Base-by-base conservation (phyloP, 2,329 filamentous ascomycete species). In the Penicillium vulpinum region DNA sequence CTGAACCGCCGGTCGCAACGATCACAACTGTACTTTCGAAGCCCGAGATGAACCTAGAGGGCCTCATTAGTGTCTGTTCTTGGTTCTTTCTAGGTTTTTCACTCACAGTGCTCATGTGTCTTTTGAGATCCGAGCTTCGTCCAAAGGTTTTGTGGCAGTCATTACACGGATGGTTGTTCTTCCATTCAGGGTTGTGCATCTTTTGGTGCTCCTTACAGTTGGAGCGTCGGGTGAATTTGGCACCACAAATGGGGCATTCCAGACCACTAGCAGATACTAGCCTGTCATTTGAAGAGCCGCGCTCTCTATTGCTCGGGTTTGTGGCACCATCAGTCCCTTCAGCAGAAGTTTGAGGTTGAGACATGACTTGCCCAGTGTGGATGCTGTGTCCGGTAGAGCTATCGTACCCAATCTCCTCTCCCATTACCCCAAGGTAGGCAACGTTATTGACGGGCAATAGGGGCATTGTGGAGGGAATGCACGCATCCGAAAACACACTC, bases 181-280 rank as follows among this genome's bases (percentile, higher is more conserved):
- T 84, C 55, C 88, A 82, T 57, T 84, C 82, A 15, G 90, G 86
- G 68, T 94, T 86, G 69, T 96, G 92, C 1, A 87, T 92, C 68
- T 92, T 88, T 81, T 92, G 83, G 72, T 96, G 92, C 29, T 91
- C 89, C 68, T 90, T 92, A 77, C 88, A 91, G 75, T 96, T 96
- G 78, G 93, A 95, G 67, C 85, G 88, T 60, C 92, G 82, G 62
- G 90, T 90, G 71, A 96, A 96, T 16, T 88, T 83, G 72, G 88
- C 90, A 7, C 88, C 87, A 69, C 92, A 96, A 2, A 86, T 80
- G 57, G 86, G 81, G 70, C 92, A 96, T 61, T 85, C 88, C 64
- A 86, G 90, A 53, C 88, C 88, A 85, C 88, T 64, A 83, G 79
- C 65, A 59, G 67, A 52, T 36, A 67, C 46, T 44, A 71, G 56